Base-by-base conservation (phyloP, 768 basidiomycete genomes). In the Rhizopogon roseolus region DNA sequence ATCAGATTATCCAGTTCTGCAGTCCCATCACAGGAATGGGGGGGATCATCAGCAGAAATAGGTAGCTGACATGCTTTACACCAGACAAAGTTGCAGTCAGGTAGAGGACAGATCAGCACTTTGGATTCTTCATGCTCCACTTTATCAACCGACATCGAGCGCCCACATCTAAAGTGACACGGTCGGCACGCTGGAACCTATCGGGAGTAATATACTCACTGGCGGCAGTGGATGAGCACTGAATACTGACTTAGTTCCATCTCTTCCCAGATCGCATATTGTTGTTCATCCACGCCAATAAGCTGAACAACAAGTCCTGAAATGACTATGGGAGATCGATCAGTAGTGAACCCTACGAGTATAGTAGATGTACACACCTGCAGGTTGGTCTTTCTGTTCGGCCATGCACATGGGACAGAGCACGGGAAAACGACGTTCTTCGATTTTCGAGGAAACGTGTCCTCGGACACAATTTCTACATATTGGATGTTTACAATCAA, bases 11-110 rank as follows among this genome's bases (percentile, higher is more conserved):
- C 73, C 7, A 85, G 71, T 58, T 85, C 84, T 2, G 71, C 70
- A 11, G 78, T 71, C 4, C 81, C 82, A 53, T 84, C 83, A 62
- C 85, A 86, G 0, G 80, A 79, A 62, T 84, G 81, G 50, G 69
- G 66, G 10, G 71, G 73, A 4, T 71, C 75, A 16, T 62, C 66
- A 9, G 66, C 17, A 7, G 56, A 49, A 48, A 73, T 56, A 56
- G 66, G 38, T 53, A 80, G 77, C 28, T 76, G 76, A 65, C 85
- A 86, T 25, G 66, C 65, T 66, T 80, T 86, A 66, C 85, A 86
- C 85, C 84, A 86, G 6, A 72, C 67, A 57, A 81, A 66, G 1
- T 64, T 60, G 51, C 85, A 86, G n/a, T 65, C 62, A 0, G 63
- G 68, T 28, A 77, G 62, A 3, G 81, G 82, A 56, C 85, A 86